phyloP scores from a whole-genome alignment of 306 rosid genomes.

The Begonia masoniana region DNA sequence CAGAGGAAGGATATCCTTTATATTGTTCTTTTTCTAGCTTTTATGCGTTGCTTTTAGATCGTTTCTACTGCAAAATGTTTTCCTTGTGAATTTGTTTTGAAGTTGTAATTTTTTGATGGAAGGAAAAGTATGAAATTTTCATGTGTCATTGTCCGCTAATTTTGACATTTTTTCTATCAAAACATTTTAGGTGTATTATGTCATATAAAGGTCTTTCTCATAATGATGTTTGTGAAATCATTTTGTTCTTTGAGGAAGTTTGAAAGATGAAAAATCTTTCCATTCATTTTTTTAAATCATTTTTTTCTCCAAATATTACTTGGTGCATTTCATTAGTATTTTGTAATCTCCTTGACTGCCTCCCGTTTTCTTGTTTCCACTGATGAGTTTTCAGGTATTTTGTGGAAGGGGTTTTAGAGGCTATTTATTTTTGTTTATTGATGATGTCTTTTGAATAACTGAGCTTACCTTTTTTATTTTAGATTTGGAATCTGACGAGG shows the following conservation, averaged over 20 bases:
- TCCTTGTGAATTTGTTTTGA: no score
- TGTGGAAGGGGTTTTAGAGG: not conserved
- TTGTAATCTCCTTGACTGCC: constrained; percentile 21
- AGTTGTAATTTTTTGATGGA: no score
- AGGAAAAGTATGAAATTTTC: no score
- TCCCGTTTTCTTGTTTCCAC: constrained; percentile 23
- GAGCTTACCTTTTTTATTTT: not conserved
- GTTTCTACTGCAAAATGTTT: no score
- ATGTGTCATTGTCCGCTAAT: no score
- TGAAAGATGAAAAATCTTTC: not conserved
- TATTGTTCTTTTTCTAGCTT: not conserved
- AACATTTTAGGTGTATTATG: no score
- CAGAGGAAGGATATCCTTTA: constrained; percentile 35
- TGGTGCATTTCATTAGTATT: no score
- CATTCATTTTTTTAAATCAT: not conserved
- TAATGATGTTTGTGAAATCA: not conserved
- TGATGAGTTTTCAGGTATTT: constrained; percentile 25
- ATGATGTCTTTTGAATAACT: not conserved
- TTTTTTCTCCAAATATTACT: not conserved
- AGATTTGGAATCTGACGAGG: constrained; percentile 25
- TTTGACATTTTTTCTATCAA: no score
- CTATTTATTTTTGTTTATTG: not conserved
- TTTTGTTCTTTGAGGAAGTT: not conserved
- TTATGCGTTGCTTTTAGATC: not conserved
- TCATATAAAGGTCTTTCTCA: no score